These are phyloP conservation scores for Emydomyces testavorans DNA, from an alignment of 2,329 filamentous ascomycete species.

Conservation along the genomic window DNA sequence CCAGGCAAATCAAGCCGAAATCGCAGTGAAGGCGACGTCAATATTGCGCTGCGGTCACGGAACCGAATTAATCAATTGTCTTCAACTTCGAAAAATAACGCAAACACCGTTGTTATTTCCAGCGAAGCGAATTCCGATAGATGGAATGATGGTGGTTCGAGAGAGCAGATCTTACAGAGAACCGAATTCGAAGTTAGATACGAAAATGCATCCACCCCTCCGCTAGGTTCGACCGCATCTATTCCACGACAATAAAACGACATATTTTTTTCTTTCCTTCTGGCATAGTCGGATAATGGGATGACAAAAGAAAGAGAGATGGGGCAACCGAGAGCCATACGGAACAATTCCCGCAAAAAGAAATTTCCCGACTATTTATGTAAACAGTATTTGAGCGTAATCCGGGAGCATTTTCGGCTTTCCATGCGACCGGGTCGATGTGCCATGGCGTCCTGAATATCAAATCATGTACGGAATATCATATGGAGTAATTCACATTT, in stretches of 20 bases:
- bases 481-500: neutral
- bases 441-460: neutral
- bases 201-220: constrained; percentile 6
- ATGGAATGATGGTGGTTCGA: constrained; percentile 13
- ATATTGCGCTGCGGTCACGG: constrained; percentile 8
- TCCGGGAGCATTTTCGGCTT: neutral
- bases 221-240: neutral
- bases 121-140: constrained; percentile 2
- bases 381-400: neutral
- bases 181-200: constrained; percentile 15
- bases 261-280: neutral
- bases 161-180: constrained; percentile 13
- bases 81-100: neutral
- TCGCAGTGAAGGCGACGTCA: neutral
- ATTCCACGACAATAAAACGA: neutral
- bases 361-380: neutral
- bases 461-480: neutral
- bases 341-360: neutral
- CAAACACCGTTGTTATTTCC: constrained; percentile 11
- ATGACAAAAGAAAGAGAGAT: neutral
- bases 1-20: neutral
- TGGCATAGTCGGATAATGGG: neutral
- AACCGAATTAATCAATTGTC: neutral
- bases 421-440: neutral
- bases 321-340: neutral